Evolutionary conservation across 192 early-diverging fungal genomes (phyloP), one percentile per base, ranked within the genome.

Genomic region (Radiomyces spectabilis): DNA sequence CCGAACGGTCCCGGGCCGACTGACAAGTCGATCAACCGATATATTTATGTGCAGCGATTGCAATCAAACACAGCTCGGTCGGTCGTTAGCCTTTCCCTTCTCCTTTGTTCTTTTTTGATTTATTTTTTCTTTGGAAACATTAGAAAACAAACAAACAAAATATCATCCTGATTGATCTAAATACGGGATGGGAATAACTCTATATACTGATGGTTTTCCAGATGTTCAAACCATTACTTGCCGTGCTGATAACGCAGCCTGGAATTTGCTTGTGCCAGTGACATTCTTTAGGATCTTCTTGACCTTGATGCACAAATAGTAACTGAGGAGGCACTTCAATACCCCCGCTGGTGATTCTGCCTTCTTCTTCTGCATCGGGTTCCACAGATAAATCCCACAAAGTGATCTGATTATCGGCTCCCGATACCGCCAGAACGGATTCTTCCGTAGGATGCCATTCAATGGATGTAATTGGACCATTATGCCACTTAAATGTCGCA

Each of bases 381-480:
- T 99, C 96, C 8, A 97, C 86, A n/a, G 92, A 88, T 49, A 99
- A 75, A 70, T 99, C 96, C 96, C 96, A 99, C 27, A 99, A 61
- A 27, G 96, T 94, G 41, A 95, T 62, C 75, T 99, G 96, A 63
- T 99, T 84, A 69, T 99, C 96, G 9, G 87, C 94, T 5, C 95
- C 95, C 13, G 87, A 68, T 31, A 92, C 93, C 10, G 85, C 93
- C 35, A 99, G 66, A 21, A 95, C 82, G 8, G 92, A 95, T 54
- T 88, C 85, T 61, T 99, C 96, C 1, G 75, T 84, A 4, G 93
- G 92, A 53, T 92, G 85, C 94, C 94, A 99, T 74, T 99, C 96
- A 59, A 99, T 92, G 15, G 92, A 94, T 1, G 95, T 96, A 53
- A 99, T 85, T 6, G 92, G 84, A 37, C 72, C 77, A 44, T 81